These are phyloP conservation scores for Dothidotthia symphoricarpi DNA, from an alignment of 2,329 filamentous ascomycete genomes.

Conservation along the genomic window DNA sequence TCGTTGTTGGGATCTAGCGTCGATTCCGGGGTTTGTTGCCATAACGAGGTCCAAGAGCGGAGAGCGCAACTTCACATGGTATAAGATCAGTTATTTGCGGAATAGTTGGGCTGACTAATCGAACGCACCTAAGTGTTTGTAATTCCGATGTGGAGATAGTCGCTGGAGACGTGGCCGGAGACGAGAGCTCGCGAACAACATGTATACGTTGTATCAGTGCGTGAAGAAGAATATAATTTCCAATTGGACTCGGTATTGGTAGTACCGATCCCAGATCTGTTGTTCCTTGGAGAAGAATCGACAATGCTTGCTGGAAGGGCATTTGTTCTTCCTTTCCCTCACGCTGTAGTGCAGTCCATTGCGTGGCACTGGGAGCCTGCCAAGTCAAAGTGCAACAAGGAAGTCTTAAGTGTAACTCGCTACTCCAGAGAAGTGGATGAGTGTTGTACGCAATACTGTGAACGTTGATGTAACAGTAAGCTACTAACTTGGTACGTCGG, in stretches of 20 bases:
- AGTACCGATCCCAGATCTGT: slow-evolving; percentile 17
- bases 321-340: slow-evolving; percentile 28
- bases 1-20: slow-evolving; percentile 40
- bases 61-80: slow-evolving; percentile 22
- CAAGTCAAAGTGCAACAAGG: slow-evolving; percentile 29
- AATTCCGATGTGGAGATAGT: slow-evolving; percentile 22
- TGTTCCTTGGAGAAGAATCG: slow-evolving; percentile 23
- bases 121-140: slow-evolving; percentile 17
- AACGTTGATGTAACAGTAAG: slow-evolving; percentile 35
- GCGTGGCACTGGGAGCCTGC: slow-evolving; percentile 27
- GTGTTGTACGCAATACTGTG: slow-evolving; percentile 36
- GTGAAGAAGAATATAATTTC: slow-evolving; percentile 34
- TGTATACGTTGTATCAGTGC: slow-evolving; percentile 32
- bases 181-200: slow-evolving; percentile 28
- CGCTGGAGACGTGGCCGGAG: slow-evolving; percentile 17
- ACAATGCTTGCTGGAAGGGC: slow-evolving; percentile 29
- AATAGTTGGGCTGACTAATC: neutral
- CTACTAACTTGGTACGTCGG: slow-evolving; percentile 33
- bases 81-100: neutral
- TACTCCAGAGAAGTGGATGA: slow-evolving; percentile 32
- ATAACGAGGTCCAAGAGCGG: slow-evolving; percentile 36
- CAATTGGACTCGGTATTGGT: slow-evolving; percentile 32
- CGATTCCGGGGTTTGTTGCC: slow-evolving; percentile 38
- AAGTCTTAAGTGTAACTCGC: slow-evolving; percentile 27
- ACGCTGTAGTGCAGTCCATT: slow-evolving; percentile 25